Evolutionary conservation across 306 rosid species (phyloP), one percentile per base, ranked within the genome.

Genomic region (Carpinus viminea): DNA sequence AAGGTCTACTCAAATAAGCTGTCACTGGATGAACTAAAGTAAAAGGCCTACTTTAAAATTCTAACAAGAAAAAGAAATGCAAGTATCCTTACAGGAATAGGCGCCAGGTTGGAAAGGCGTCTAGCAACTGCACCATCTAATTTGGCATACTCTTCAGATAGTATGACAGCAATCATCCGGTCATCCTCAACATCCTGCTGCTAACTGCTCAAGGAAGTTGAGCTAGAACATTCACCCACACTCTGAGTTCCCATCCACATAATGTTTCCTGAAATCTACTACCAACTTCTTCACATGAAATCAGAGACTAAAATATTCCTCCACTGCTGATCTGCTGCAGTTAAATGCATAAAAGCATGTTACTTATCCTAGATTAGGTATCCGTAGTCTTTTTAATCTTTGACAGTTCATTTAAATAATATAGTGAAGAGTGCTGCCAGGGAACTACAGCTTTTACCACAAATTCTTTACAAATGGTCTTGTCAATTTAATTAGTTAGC

Each of bases 111-210:
- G 70, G 95, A 56, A 70, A 91, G 97, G 83, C 90, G 92, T 59
- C 82, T 79, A 31, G 87, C 89, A 50, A 88, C 86, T 26, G 86
- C 85, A 66, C 92, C 96, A 61, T 93, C 93, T 69, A 91, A 82
- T 8, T 91, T 79, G 61, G 98, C 93, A 73, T 93, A 91, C 82
- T 90, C 98, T 84, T 93, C 98, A 3, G 98, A 77, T 45, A 93
- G 83, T 4, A 85, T 83, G 76, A 73, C 64, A 75, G 97, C 98
- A 76, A 93, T 93, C 98, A 93, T 93, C 70, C 76, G 82, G 71
- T 93, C 98, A 86, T 93, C 92, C 69, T 87, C 88, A 76, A 80
- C 52, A 73, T 86, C 89, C 65, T 68, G 88, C 76, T 89, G 92
- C n/a, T n/a, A n/a, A 76, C 90, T 84, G 82, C 90, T 86, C 53